Evolutionary conservation across 2,329 filamentous ascomycete genomes (phyloP).

Genomic region (Fusarium piperis): DNA sequence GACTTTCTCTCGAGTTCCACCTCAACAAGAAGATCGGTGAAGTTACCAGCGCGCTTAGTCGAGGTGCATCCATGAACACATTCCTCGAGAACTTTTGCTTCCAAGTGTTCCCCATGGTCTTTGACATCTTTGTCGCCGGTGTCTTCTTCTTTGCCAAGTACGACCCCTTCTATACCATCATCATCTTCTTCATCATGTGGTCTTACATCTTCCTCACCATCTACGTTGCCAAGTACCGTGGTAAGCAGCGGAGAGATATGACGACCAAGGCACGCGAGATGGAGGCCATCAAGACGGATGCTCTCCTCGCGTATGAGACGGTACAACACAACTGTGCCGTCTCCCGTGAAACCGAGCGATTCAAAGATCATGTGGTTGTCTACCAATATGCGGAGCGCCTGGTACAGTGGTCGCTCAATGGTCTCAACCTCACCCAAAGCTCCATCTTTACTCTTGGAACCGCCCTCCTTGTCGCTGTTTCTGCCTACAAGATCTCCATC

Average conservation of each 20-base stretch:
- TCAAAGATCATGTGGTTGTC: slow-evolving; percentile 60
- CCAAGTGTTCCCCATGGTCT: slow-evolving; percentile 60
- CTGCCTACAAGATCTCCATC: slow-evolving; percentile 69
- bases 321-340: slow-evolving; percentile 74
- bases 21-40: slow-evolving; percentile 62
- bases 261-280: slow-evolving; percentile 55
- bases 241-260: slow-evolving; percentile 56
- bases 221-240: slow-evolving; percentile 59
- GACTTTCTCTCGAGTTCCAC: slow-evolving; percentile 60
- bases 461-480: slow-evolving; percentile 68
- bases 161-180: slow-evolving; percentile 59
- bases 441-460: slow-evolving; percentile 71
- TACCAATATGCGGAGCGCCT: slow-evolving; percentile 57
- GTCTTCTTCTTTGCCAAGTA: slow-evolving; percentile 56
- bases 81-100: slow-evolving; percentile 61
- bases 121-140: slow-evolving; percentile 60
- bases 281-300: slow-evolving; percentile 60
- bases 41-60: slow-evolving; percentile 59
- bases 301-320: slow-evolving; percentile 62
- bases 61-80: slow-evolving; percentile 58
- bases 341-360: slow-evolving; percentile 65
- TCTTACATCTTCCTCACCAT: slow-evolving; percentile 61
- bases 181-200: slow-evolving; percentile 60
- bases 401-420: slow-evolving; percentile 43
- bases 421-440: slow-evolving; percentile 70